These are phyloP conservation scores for Coniella vitis DNA, from an alignment of 2,329 filamentous ascomycete genomes.

Conservation along the genomic window DNA sequence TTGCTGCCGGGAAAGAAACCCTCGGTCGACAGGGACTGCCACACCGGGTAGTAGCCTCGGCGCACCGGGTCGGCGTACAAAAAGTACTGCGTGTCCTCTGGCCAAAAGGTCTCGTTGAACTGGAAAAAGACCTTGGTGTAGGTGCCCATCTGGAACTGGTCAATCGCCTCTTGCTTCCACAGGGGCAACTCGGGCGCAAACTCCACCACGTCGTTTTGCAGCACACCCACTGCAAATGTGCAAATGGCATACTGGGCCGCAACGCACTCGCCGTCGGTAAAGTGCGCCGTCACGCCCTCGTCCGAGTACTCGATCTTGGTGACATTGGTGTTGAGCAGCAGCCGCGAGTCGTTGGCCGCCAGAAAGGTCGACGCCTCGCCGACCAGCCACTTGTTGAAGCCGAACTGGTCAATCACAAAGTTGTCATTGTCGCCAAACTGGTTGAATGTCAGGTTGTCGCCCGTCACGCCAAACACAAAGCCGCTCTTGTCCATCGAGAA, in stretches of 20 bases:
- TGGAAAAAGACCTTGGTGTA: slow-evolving; percentile 70
- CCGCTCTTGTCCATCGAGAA: slow-evolving; percentile 50
- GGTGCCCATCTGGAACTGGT: slow-evolving; percentile 60
- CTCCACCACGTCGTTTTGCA: slow-evolving; percentile 52
- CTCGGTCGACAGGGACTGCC: slow-evolving; percentile 52
- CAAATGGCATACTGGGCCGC: slow-evolving; percentile 56
- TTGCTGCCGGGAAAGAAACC: slow-evolving; percentile 55
- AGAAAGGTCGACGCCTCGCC: slow-evolving; percentile 54
- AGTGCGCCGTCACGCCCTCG: slow-evolving; percentile 45
- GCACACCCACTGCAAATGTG: slow-evolving; percentile 62
- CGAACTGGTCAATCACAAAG: slow-evolving; percentile 53
- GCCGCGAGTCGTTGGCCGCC: slow-evolving; percentile 42
- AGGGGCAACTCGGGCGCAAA: slow-evolving; percentile 53
- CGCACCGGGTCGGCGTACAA: slow-evolving; percentile 36
- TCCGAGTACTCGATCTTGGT: slow-evolving; percentile 46
- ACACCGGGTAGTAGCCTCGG: slow-evolving; percentile 47
- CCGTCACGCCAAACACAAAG: slow-evolving; percentile 47
- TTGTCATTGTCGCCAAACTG: slow-evolving; percentile 57
- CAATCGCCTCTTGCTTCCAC: slow-evolving; percentile 60
- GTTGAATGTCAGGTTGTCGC: slow-evolving; percentile 55
- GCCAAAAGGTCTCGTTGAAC: slow-evolving; percentile 62
- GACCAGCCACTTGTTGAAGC: slow-evolving; percentile 52
- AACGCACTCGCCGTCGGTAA: slow-evolving; percentile 48
- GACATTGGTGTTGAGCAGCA: slow-evolving; percentile 53
- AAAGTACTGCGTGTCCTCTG: slow-evolving; percentile 34